Evolutionary conservation across 1,284 basidiomycete species (phyloP), one percentile per base, ranked within the genome.

Genomic region (Amylostereum chailletii): DNA sequence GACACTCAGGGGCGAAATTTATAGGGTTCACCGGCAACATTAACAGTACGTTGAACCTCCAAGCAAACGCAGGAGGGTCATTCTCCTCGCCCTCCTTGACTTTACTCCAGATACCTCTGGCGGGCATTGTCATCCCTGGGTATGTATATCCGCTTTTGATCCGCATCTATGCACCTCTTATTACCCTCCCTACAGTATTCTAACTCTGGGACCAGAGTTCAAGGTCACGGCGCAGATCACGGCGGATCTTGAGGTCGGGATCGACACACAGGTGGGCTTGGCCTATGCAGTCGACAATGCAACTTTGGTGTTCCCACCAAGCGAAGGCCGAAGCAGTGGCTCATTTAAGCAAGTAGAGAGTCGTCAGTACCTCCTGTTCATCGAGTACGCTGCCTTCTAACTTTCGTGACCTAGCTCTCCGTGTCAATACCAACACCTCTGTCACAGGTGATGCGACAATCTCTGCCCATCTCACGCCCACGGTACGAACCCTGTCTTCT

Each of bases 391-490:
- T 26, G 48, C 27, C 47, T 50, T 19, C 11, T 34, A 39, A 4
- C 45, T 53, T 45, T 52, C 72, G 74, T 70, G 9, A 54, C 77
- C 30, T 62, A 65, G 51, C 64, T 77, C 36, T 68, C 69, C 9
- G 68, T 26, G 11, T 43, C 30, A 43, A 30, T 30, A 43, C 68
- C 32, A 65, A 58, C 48, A 71, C 74, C 1, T 65, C 61, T 30
- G 64, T 70, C 36, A 60, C 59, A 5, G 66, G 70, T 8, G 67
- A 62, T 0, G 75, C 71, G 4, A 65, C 62, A 3, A 51, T 79
- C 36, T 58, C 62, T 29, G 74, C 71, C 3, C 75, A 79, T 56
- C 59, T 79, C 43, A 77, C 76, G 47, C 77, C 77, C 2, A 65
- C 64, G 4, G 62, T 64, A 51, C 33, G 19, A 19, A 19, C 19